Conservation (phyloP, 2,329 filamentous ascomycete genomes). For the Talaromyces islandicus region DNA sequence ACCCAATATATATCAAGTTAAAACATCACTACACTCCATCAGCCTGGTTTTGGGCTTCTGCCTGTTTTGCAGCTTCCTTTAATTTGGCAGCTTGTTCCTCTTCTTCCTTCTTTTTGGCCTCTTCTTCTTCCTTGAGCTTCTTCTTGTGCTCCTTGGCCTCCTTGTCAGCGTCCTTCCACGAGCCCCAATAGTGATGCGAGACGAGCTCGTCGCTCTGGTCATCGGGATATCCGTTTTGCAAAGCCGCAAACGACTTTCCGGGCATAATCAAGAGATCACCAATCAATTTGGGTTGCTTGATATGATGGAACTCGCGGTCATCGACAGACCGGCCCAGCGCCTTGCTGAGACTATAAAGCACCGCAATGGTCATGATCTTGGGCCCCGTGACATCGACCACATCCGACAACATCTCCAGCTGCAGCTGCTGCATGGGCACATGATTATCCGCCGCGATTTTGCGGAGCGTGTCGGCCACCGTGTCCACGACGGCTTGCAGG, state of each 20-base stretch:
- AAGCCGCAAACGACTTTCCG: slow-evolving; percentile 18
- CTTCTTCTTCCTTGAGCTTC: neutral
- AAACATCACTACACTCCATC: neutral
- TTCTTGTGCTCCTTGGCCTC: neutral
- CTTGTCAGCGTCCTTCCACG: slow-evolving; percentile 8
- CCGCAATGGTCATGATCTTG: slow-evolving; percentile 21
- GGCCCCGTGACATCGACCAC: slow-evolving; percentile 23
- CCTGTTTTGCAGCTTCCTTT: neutral
- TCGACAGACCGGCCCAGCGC: slow-evolving; percentile 15
- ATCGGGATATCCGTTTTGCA: slow-evolving; percentile 16
- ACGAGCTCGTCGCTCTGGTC: slow-evolving; percentile 12
- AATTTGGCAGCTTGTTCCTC: neutral
- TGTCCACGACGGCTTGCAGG: slow-evolving; percentile 15
- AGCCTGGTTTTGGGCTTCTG: neutral
- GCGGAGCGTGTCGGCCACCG: slow-evolving; percentile 14
- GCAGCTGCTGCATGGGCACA: slow-evolving; percentile 14
- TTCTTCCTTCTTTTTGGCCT: neutral
- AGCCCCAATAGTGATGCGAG: slow-evolving; percentile 11
- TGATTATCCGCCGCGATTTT: slow-evolving; percentile 14
- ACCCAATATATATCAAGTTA: neutral
- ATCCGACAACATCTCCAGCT: slow-evolving; percentile 20
- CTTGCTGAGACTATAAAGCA: slow-evolving; percentile 15
- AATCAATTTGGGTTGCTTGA: slow-evolving; percentile 17
- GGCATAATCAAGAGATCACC: slow-evolving; percentile 23
- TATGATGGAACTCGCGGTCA: slow-evolving; percentile 18